Base-by-base conservation (phyloP, 345 rosid genomes). In the Tarenaya hassleriana region DNA sequence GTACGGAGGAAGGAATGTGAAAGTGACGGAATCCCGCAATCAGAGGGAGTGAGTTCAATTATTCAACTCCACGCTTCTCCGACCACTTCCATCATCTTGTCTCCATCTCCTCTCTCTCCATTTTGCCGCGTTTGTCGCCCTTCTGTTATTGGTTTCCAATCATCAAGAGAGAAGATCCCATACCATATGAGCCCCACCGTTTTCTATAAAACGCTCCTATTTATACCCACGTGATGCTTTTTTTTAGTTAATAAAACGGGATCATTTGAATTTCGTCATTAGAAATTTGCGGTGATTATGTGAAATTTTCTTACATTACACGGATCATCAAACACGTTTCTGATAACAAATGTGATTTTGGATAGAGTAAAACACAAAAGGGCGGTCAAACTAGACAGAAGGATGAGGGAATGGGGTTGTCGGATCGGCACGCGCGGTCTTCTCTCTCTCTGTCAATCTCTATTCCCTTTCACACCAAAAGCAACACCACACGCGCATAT, bases 391-490 rank as follows among this genome's bases (percentile, higher is more conserved):
- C 35, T 33, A 33, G 35, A 33, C 1, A 1, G 1, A 7, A 33
- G 10, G 10, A 7, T 7, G 10, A 33, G 35, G 35, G 7, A 7
- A 7, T 52, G 56, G 55, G 29, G 60, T 52, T 43, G 70, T 27
- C 3, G 29, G 29, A 24, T 2, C 2, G 29, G 29, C 29, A 24
- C 55, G 60, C 50, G 64, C 31, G 46, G 52, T 52, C 59, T 53
- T 38, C 38, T 37, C 38, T 61, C 37, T 50, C 43, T 51, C 50
- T 53, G 52, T 10, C 11, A 3, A 58, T 64, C 70, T 66, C 51
- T 21, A 52, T 65, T 66, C 70, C 12, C 66, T 66, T 59, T 66
- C 70, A 66, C 40, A 59, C 51, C 64, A 39, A 45, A 39, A 33
- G 20, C 41, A 56, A 38, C 29, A 34, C 17, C n/a, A 47, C 29